Percentiles rank a stretch among this genome's conserved stretches.
phyloP scores from a whole-genome alignment of 345 rosid species.

The Eucalyptus cloeziana region DNA sequence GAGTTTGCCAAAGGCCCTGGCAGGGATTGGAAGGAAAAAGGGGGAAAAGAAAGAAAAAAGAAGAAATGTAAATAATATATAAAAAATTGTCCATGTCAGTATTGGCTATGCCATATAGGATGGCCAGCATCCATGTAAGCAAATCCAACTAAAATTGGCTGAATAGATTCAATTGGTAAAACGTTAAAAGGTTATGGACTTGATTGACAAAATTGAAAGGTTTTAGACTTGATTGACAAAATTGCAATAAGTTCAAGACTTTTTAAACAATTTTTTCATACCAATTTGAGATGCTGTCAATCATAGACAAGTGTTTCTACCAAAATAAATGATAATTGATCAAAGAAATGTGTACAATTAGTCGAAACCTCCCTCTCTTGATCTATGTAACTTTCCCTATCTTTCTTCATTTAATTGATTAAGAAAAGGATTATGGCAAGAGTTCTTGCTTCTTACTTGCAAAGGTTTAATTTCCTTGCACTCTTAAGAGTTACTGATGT shows the following conservation, averaged over 20 bases:
- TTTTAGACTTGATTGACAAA: too few species aligned
- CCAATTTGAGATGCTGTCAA: neutral
- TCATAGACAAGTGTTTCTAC: neutral
- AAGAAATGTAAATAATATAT: too few species aligned
- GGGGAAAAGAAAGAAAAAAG: too few species aligned
- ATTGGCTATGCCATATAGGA: fast-evolving
- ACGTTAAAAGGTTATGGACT: too few species aligned
- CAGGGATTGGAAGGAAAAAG: too few species aligned
- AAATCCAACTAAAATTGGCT: too few species aligned
- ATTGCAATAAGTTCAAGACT: too few species aligned
- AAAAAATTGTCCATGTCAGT: too few species aligned
- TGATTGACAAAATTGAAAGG: too few species aligned
- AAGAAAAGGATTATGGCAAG: neutral
- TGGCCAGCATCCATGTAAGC: fast-evolving
- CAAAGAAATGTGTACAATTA: neutral
- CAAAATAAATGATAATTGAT: neutral
- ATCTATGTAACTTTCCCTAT: neutral
- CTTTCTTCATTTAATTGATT: neutral
- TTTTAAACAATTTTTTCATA: neutral
- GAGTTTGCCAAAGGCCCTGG: too few species aligned
- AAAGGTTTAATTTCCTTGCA: neutral
- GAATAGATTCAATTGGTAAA: too few species aligned
- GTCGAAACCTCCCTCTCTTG: neutral
- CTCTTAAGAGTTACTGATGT: neutral
- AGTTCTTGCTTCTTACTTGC: neutral